A percentile compares a stretch with the other conserved stretches of the same genome.
These are phyloP conservation scores for Dittrichia graveolens DNA, from an alignment of 129 eudicot genomes.

Conservation along the genomic window DNA sequence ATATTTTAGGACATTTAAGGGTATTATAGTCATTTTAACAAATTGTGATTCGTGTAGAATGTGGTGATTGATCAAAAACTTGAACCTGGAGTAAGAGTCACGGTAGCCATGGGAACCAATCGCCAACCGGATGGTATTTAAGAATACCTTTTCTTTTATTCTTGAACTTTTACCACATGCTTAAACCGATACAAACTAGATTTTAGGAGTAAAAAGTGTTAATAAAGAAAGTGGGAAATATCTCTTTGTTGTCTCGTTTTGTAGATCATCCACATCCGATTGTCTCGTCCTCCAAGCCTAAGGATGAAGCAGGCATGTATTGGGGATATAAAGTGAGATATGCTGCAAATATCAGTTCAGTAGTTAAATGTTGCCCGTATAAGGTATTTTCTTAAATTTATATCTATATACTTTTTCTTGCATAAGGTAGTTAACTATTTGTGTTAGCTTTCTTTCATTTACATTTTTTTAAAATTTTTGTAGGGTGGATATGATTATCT, in stretches of 20 bases:
- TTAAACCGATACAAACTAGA: neutral
- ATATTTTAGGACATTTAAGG: constrained; percentile 12
- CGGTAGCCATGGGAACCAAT: constrained; percentile 90
- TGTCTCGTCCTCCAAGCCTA: constrained; percentile 75
- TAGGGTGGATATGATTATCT: constrained; percentile 94
- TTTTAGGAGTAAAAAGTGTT: too few relatives aligned
- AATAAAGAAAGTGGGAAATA: too few relatives aligned
- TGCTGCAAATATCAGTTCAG: constrained; percentile 81
- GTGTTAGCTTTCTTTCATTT: constrained; percentile 16
- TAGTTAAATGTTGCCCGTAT: constrained; percentile 61
- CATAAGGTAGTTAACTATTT: neutral
- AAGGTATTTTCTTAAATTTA: constrained; percentile 47
- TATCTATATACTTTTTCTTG: neutral
- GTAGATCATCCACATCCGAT: constrained; percentile 59
- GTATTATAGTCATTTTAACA: too few relatives aligned
- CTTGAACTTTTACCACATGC: constrained; percentile 6
- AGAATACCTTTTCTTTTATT: constrained; percentile 12
- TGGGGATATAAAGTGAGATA: constrained; percentile 97
- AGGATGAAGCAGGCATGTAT: constrained; percentile 72
- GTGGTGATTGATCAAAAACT: constrained; percentile 73
- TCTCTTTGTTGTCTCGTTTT: too few relatives aligned
- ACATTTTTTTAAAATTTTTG: constrained; percentile 1
- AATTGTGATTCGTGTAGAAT: constrained; percentile 56
- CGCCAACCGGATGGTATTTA: constrained; percentile 62
- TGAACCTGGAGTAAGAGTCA: constrained; percentile 84